These are phyloP conservation scores for Cenchrus fungigraminus DNA, from an alignment of 176 grass and related monocot species.

Conservation along the genomic window DNA sequence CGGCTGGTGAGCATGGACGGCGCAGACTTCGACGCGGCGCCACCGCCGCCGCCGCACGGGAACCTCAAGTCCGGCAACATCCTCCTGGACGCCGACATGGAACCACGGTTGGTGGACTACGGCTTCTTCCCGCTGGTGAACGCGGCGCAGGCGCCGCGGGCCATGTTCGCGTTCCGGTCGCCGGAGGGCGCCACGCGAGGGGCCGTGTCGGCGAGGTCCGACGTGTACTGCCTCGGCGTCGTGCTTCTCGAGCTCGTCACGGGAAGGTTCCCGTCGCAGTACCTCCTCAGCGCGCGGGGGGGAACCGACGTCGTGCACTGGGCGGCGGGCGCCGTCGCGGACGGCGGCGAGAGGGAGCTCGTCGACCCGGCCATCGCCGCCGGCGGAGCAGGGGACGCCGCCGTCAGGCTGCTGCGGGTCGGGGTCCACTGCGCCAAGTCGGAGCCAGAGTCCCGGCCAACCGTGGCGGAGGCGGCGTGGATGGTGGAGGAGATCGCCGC, in stretches of 20 bases:
- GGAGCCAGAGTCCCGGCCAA: conserved; percentile 54
- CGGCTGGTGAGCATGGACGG: conserved; percentile 50
- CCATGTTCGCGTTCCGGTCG: conserved; percentile 72
- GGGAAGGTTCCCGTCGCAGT: conserved; percentile 67
- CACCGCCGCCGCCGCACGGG: conserved; percentile 60
- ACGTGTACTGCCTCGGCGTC: conserved; percentile 81
- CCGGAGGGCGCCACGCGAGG: conserved; percentile 49
- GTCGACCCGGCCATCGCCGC: conserved; percentile 34
- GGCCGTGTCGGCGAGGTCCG: conserved; percentile 51
- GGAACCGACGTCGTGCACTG: conserved; percentile 74
- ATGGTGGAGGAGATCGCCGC: conserved; percentile 60
- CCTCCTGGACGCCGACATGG: conserved; percentile 57
- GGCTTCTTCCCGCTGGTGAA: conserved; percentile 64
- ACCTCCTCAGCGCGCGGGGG: conserved; percentile 60
- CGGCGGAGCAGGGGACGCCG: background rate
- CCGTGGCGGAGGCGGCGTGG: conserved; percentile 46
- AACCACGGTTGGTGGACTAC: conserved; percentile 60
- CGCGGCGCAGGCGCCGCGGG: conserved; percentile 43
- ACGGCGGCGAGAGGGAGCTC: conserved; percentile 48
- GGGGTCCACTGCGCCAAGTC: conserved; percentile 42
- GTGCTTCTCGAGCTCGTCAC: conserved; percentile 71
- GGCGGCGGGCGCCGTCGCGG: conserved; percentile 44
- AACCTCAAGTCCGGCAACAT: conserved; percentile 85
- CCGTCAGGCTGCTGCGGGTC: conserved; percentile 49
- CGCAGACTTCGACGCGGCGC: conserved; percentile 51